phyloP scores from a whole-genome alignment of 768 basidiomycete genomes.

The Xerocomellus intermedius region DNA sequence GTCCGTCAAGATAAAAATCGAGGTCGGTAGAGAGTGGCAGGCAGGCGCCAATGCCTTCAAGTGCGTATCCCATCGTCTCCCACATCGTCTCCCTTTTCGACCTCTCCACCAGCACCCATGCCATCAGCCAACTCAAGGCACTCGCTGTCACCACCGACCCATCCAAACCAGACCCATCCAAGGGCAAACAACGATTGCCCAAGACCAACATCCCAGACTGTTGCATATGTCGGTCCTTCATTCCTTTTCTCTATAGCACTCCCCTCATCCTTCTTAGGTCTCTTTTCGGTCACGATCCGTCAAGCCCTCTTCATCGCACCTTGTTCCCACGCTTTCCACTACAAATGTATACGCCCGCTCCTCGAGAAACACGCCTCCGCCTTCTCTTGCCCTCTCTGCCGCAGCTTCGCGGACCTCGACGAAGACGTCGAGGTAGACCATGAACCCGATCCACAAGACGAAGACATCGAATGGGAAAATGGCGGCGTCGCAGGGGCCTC shows the following conservation, averaged over 20 bases:
- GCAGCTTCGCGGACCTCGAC: slow-evolving; percentile 93
- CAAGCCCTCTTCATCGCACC: slow-evolving; percentile 98
- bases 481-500: not conserved
- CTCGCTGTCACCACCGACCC: slow-evolving; percentile 47
- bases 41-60: slow-evolving; percentile 90
- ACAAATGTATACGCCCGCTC: slow-evolving; percentile 94
- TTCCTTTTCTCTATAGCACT: not conserved
- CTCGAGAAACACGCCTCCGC: slow-evolving; percentile 87
- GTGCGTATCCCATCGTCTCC: slow-evolving; percentile 2
- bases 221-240: slow-evolving; percentile 75
- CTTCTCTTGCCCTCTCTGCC: slow-evolving; percentile 93
- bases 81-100: not conserved
- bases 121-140: slow-evolving; percentile 77
- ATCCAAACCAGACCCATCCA: slow-evolving; percentile 12
- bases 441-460: slow-evolving; percentile 32
- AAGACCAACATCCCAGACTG: slow-evolving; percentile 70
- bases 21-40: slow-evolving; percentile 92
- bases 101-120: slow-evolving; percentile 50
- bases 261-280: slow-evolving; percentile 36
- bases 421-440: slow-evolving; percentile 85
- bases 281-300: slow-evolving; percentile 88
- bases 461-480: slow-evolving; percentile 27
- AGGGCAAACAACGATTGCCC: slow-evolving; percentile 29
- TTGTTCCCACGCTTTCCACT: slow-evolving; percentile 94
- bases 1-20: slow-evolving; percentile 93